Percentiles rank a stretch among this genome's conserved stretches.
These are phyloP conservation scores for Primulina tabacum DNA, from an alignment of 257 asterid genomes.

Conservation along the genomic window DNA sequence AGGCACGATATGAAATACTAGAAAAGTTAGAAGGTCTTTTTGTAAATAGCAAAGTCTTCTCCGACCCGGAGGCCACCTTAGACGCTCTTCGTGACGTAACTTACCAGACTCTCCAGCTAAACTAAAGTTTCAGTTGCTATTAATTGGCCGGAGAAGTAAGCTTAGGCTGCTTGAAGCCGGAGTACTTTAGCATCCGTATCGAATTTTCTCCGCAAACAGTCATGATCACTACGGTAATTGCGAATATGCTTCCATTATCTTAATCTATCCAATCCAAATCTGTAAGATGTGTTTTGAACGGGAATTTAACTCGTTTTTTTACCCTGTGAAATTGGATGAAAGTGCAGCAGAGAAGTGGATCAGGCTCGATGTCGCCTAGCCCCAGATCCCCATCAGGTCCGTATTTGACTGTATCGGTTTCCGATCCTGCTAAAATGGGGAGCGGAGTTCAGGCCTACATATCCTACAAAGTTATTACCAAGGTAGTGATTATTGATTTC, in stretches of 20 bases:
- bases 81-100: no score
- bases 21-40: no score
- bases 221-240: constrained; percentile 45
- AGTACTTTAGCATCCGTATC: constrained; percentile 15
- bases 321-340: constrained; percentile 25
- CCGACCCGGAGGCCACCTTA: no score
- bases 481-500: constrained; percentile 42
- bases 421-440: constrained; percentile 99
- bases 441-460: constrained; percentile 96
- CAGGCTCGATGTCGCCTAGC: constrained; percentile 66
- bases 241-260: constrained; percentile 11
- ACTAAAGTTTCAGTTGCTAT: not conserved
- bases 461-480: constrained; percentile 95
- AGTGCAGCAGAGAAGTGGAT: constrained; percentile 69
- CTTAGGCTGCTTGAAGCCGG: constrained; percentile 31
- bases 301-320: not conserved
- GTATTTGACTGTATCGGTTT: constrained; percentile 69
- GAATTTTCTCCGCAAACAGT: constrained; percentile 12
- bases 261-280: not conserved
- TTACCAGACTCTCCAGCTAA: not conserved
- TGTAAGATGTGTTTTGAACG: not conserved
- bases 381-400: constrained; percentile 88
- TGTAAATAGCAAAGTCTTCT: no score
- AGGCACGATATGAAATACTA: no score
- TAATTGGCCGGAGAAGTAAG: constrained; percentile 21